These are phyloP conservation scores for Citrus reticulata DNA, from an alignment of 345 rosid genomes.

Conservation along the genomic window DNA sequence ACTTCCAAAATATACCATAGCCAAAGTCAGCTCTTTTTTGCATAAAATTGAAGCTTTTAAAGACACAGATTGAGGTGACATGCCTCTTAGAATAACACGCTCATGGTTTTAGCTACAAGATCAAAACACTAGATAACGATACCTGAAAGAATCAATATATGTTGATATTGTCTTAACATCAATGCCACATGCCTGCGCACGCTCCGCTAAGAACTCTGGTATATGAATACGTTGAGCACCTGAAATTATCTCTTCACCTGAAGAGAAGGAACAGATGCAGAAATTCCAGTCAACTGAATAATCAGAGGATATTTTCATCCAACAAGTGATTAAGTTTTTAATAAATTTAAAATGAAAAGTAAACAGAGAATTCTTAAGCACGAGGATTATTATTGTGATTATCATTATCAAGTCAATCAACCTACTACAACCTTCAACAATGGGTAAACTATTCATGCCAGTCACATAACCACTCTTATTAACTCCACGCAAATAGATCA, in stretches of 20 bases:
- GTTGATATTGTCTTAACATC: slow-evolving; percentile 72
- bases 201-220: slow-evolving; percentile 66
- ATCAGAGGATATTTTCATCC: neutral
- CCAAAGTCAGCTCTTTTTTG: neutral
- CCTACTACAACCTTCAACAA: neutral
- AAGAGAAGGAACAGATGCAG: slow-evolving; percentile 4
- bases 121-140: neutral
- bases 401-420: neutral
- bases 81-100: neutral
- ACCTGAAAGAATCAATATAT: slow-evolving; percentile 91
- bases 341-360: neutral
- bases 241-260: slow-evolving; percentile 95
- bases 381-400: neutral
- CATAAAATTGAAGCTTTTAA: no score
- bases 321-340: neutral
- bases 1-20: neutral
- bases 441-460: neutral
- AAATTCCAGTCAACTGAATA: neutral
- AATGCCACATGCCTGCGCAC: slow-evolving; percentile 65
- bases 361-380: neutral
- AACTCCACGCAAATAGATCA: no score
- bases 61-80: no score
- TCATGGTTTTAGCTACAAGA: neutral
- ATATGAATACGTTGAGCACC: slow-evolving; percentile 95
- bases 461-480: no score